A percentile compares a stretch with the other conserved stretches of the same genome.
These are phyloP conservation scores for Pythium pectinolyticum DNA, from an alignment of 352 stramenopile genomes.

Conservation along the genomic window DNA sequence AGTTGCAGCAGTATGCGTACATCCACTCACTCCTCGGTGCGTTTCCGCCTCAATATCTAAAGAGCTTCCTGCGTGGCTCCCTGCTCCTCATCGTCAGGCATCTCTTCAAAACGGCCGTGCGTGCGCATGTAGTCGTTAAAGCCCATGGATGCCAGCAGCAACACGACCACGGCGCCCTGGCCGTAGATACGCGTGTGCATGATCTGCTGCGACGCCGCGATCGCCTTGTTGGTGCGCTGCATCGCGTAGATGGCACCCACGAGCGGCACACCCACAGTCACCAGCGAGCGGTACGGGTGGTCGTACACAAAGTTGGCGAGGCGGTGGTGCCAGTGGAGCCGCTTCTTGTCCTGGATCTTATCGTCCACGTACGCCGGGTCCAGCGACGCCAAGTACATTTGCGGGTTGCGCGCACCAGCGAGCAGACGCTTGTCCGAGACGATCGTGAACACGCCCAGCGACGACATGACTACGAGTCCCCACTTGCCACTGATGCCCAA, in stretches of 20 bases:
- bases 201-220: conserved; percentile 74
- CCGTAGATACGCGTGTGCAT: conserved; percentile 86
- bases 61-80: not conserved
- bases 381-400: conserved; percentile 60
- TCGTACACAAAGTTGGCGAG: conserved; percentile 77
- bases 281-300: conserved; percentile 66
- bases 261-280: conserved; percentile 47
- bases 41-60: no score
- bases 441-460: conserved; percentile 66
- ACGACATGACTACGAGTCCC: conserved; percentile 61
- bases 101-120: conserved; percentile 58
- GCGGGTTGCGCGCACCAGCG: conserved; percentile 58
- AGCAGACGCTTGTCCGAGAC: conserved; percentile 59
- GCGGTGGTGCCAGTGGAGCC: conserved; percentile 61
- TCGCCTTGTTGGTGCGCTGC: conserved; percentile 64
- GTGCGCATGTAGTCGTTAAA: conserved; percentile 84
- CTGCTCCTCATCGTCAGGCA: not conserved
- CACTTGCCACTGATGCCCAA: conserved; percentile 70
- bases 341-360: conserved; percentile 29
- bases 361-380: conserved; percentile 42
- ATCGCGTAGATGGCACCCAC: conserved; percentile 72
- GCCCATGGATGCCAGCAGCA: conserved; percentile 74
- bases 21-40: no score
- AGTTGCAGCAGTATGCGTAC: no score
- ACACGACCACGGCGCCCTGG: conserved; percentile 55